Base-by-base conservation (phyloP, 495 filamentous ascomycete species). In the Rostrohypoxylon terebratum region DNA sequence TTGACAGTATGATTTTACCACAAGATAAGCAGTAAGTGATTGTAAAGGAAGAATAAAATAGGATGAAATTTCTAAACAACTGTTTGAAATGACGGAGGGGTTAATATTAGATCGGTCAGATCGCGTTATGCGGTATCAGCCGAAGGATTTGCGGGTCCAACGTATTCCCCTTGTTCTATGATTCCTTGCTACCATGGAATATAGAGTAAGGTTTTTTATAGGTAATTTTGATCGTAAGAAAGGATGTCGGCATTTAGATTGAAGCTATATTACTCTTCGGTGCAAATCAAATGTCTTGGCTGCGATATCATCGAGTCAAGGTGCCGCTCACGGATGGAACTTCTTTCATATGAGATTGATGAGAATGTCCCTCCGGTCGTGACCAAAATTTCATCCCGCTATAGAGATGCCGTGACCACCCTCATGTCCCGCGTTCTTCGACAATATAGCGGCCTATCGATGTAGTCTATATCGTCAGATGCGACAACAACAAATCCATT, bases 61-160 rank as follows among this genome's bases (percentile, higher is more conserved):
- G 20, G 20, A 36, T 55, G 51, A 55, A 34, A 16, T 7, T 34
- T 36, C 14, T 36, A 18, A 55, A 34, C 25, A 20, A 1, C 31
- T 14, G n/a, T 23, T 7, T 55, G 51, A n/a, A 36, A 55, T 25
- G 51, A 36, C 51, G 6, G 51, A 55, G 51, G 51, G 51, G 51
- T 55, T 55, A 50, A 3, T 21, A 50, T 53, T 53, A 28, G 48
- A 31, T 31, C 48, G 23, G 48, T 31, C 23, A 28, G 23, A 31
- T 31, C 23, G 42, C 42, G 42, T 36, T 36, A 34, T 55, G 51
- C 51, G 14, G 51, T n/a, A 55, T 2, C 25, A 36, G 28, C 51
- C 51, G 51, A 55, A 55, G 51, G 31, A 55, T 55, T 55, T 55
- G 51, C 51, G 51, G 51, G 51, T 55, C 51, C 7, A 13, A 13